Evolutionary conservation across 345 rosid species (phyloP), one percentile per base, ranked within the genome.

Genomic region (Gossypium mustelinum): DNA sequence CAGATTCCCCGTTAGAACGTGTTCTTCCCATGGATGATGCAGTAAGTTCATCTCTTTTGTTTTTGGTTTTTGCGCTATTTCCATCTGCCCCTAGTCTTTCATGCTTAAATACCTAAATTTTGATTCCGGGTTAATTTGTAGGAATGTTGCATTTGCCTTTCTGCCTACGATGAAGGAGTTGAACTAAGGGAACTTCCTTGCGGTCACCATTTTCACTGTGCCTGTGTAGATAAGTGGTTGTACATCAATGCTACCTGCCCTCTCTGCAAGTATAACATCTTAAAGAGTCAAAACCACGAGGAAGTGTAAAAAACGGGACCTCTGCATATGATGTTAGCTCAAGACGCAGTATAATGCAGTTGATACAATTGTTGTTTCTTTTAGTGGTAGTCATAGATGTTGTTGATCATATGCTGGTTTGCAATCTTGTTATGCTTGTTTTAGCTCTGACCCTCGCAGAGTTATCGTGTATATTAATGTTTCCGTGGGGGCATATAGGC

Each of bases 121-220:
- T 74, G 34, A 25, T 77, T 75, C 57, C 57, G 76, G 65, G 70
- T 74, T 70, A 64, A 77, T 55, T 25, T 82, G 84, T 69, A 95
- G 99, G 99, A 95, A 78, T 95, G 99, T 57, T 95, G 98, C 89
- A 91, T 95, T 64, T 95, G 99, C 82, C 98, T 95, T 22, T 87
- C 93, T 16, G 79, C 88, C 1, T 95, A 93, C 20, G 97, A 91
- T 60, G 97, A 95, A 7, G 98, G 97, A 73, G 88, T 85, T 45
- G 99, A 95, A 82, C 86, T 95, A 73, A 72, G 98, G 77, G 97
- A 93, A 76, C 96, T 95, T 63, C 98, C 99, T 66, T 93, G 99
- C 70, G 90, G 88, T 45, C 99, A 95, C 77, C 99, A 93, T 82
- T 95, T 95, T 61, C 99, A 95, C 75, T 89, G 94, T 76, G 78